Base-by-base conservation (phyloP, 148 eudicot genomes). In the Rhododendron kiyosumense region DNA sequence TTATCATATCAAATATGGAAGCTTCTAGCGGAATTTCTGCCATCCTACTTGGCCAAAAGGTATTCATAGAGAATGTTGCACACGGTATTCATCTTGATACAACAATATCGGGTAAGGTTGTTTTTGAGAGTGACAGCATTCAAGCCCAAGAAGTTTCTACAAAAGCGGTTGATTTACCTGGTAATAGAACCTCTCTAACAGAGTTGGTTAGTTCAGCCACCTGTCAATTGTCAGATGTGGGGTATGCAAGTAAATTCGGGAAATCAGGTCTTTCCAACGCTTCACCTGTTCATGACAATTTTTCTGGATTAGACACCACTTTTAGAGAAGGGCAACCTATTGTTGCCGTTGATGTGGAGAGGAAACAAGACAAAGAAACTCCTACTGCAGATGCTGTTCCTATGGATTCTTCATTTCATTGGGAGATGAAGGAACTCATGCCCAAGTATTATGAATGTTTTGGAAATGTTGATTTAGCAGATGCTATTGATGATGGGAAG, bases 401-500 rank as follows among this genome's bases (percentile, higher is more conserved):
- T 30, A 79, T 10, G 73, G 87, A 63, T 49, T 36, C 67, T 85
- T 57, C 83, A 46, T 67, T 79, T 26, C 79, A 80, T 32, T 48
- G 46, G 41, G 84, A 85, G 54, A 79, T 81, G 32, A 51, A 83
- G 52, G 81, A 77, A 32, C 84, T 69, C 45, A 43, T 15, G 48
- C n/a, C 81, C 65, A 74, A 79, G 69, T 59, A 49, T 32, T 43
- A n/a, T 32, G 86, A 69, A 67, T 69, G 28, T 52, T 82, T 78
- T 78, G 86, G 83, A n/a, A 79, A 87, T 84, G 81, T 77, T 52
- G 83, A 28, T 52, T 52, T 81, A 11, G 80, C 74, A 63, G 89
- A 78, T 87, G 32, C 48, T 87, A 46, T 65, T 82, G 89, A 84
- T 84, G 89, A 80, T 36, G 81, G 86, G 46, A 78, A 61, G 80